phyloP scores from a whole-genome alignment of 2,329 filamentous ascomycete genomes.

The Stemphylium vesicarium region DNA sequence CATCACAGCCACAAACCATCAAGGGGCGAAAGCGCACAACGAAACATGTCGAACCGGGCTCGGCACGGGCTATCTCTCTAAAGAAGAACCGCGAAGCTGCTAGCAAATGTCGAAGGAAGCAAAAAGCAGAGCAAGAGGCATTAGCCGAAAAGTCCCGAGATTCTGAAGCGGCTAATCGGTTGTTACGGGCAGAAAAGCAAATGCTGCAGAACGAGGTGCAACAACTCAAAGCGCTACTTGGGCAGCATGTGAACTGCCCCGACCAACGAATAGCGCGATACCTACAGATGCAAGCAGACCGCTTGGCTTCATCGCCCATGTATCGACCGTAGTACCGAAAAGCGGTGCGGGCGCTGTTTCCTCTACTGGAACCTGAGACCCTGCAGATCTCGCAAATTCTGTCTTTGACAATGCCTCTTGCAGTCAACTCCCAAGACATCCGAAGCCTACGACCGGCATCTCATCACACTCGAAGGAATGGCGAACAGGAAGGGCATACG shows the following conservation, averaged over 20 bases:
- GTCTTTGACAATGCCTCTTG: too few relatives aligned
- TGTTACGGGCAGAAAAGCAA: conserved; percentile 37
- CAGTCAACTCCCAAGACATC: too few relatives aligned
- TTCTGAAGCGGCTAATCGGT: conserved; percentile 35
- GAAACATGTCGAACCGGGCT: conserved; percentile 30
- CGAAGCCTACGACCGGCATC: too few relatives aligned
- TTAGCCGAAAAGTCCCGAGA: conserved; percentile 54
- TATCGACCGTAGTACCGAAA: not conserved
- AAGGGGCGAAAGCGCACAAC: conserved; percentile 23
- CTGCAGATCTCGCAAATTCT: not conserved
- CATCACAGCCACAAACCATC: not conserved
- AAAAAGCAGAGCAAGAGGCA: conserved; percentile 60
- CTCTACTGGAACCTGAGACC: not conserved
- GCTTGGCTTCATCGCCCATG: conserved; percentile 13
- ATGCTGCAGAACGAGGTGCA: conserved; percentile 30
- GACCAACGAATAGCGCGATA: conserved; percentile 34
- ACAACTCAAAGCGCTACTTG: conserved; percentile 33
- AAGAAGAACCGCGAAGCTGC: conserved; percentile 75
- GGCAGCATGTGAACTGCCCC: conserved; percentile 32
- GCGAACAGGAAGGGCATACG: too few relatives aligned
- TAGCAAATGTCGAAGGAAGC: conserved; percentile 74
- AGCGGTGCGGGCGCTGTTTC: not conserved
- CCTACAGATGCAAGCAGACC: conserved; percentile 36
- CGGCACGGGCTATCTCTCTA: conserved; percentile 51
- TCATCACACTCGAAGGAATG: too few relatives aligned